Percentiles rank a stretch among this genome's conserved stretches.
Conservation (phyloP, 2,329 filamentous ascomycete species). For the Sporothrix mexicana region DNA sequence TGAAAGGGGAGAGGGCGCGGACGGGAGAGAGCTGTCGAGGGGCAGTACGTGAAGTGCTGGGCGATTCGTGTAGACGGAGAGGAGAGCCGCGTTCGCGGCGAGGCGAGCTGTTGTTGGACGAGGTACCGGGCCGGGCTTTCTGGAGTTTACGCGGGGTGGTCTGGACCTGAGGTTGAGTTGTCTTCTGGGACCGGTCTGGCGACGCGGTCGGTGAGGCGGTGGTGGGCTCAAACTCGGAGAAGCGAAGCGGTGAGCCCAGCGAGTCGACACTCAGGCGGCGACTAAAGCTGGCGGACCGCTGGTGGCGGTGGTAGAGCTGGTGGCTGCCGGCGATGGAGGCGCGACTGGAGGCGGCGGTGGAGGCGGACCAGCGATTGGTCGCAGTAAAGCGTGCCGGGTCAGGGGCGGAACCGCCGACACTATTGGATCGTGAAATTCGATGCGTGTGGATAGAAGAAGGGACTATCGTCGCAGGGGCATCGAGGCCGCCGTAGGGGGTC, state of each 20-base stretch:
- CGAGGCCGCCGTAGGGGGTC: constrained; percentile 33
- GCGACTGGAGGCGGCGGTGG: constrained; percentile 57
- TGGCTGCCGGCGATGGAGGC: constrained; percentile 45
- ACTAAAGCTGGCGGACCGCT: constrained; percentile 45
- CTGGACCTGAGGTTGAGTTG: background rate
- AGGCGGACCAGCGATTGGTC: constrained; percentile 60
- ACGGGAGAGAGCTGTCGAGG: constrained; percentile 38
- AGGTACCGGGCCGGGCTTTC: constrained; percentile 46
- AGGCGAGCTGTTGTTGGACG: constrained; percentile 36
- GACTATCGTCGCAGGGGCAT: background rate
- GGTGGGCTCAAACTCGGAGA: constrained; percentile 1
- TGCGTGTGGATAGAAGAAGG: constrained; percentile 22
- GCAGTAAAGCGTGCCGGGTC: constrained; percentile 52
- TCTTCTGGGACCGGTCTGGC: background rate
- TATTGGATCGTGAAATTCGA: constrained; percentile 48
- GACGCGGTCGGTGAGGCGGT: background rate
- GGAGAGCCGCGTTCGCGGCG: constrained; percentile 37
- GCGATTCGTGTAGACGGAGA: constrained; percentile 32
- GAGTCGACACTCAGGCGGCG: constrained; percentile 55
- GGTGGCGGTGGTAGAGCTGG: constrained; percentile 41
- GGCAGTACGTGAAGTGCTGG: constrained; percentile 21
- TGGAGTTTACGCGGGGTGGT: constrained; percentile 48
- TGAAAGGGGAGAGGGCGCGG: constrained; percentile 43
- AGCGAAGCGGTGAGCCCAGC: constrained; percentile 41
- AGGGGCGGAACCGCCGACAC: constrained; percentile 44